Conservation (phyloP, 139 green algal genomes). For the Auxenochlorella protothecoides region DNA sequence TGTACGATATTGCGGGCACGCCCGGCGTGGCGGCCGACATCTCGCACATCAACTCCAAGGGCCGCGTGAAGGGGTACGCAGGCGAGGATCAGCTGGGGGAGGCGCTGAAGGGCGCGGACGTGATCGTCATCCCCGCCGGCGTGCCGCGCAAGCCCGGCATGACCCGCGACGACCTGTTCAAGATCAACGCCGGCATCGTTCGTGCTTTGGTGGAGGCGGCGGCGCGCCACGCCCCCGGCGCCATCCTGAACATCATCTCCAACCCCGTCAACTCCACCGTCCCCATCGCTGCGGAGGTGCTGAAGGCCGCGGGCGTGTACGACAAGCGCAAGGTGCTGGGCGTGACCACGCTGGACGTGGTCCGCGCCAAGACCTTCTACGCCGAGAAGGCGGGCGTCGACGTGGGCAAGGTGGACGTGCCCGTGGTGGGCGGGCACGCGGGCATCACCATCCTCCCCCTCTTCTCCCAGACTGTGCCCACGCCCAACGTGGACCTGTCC, state of each 20-base stretch:
- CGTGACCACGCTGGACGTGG: conserved; percentile 82
- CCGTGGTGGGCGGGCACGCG: conserved; percentile 94
- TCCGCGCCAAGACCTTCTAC: conserved; percentile 82
- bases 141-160: conserved; percentile 98
- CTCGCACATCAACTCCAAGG: conserved; percentile 90
- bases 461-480: conserved; percentile 60
- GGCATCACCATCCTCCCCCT: conserved; percentile 97
- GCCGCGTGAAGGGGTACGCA: conserved; percentile 60
- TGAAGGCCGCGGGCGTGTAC: conserved; percentile 67
- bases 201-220: conserved; percentile 68
- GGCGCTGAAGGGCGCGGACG: conserved; percentile 58
- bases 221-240: conserved; percentile 20
- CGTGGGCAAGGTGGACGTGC: conserved; percentile 84
- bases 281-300: conserved; percentile 73
- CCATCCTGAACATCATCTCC: conserved; percentile 77
- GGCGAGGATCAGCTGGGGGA: conserved; percentile 59
- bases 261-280: conserved; percentile 90
- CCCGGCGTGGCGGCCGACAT: conserved; percentile 90
- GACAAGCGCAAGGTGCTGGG: conserved; percentile 62
- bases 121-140: conserved; percentile 85
- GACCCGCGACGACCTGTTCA: conserved; percentile 99
- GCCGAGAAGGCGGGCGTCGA: conserved; percentile 50
- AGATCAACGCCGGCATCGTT: conserved; percentile 88
- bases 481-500: conserved; percentile 42
- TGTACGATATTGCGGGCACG: conserved; percentile 81